These are phyloP conservation scores for Colletotrichum euphorbiae DNA, from an alignment of 2,329 filamentous ascomycete genomes.

Conservation along the genomic window DNA sequence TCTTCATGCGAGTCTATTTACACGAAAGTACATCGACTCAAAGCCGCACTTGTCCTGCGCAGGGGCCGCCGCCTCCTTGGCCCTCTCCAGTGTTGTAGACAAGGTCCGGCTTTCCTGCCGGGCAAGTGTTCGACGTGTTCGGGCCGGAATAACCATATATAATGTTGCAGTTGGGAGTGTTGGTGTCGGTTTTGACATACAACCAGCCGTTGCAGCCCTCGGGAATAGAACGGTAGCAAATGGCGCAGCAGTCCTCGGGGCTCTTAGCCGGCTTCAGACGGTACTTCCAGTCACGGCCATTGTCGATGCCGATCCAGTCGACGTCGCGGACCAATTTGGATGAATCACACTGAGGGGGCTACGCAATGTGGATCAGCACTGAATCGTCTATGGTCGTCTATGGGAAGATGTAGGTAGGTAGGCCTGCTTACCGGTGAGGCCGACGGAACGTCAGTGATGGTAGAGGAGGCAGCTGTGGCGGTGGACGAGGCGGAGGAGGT, in stretches of 20 bases:
- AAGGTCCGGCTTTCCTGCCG: conserved; percentile 37
- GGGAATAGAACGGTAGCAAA: conserved; percentile 31
- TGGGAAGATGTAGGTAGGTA: too few relatives aligned
- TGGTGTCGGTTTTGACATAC: conserved; percentile 17
- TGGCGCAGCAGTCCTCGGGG: conserved; percentile 36
- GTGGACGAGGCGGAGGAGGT: not conserved
- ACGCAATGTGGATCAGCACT: not conserved
- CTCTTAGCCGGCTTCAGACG: conserved; percentile 26
- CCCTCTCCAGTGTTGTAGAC: conserved; percentile 32
- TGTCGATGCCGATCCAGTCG: conserved; percentile 39
- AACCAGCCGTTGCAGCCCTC: conserved; percentile 42
- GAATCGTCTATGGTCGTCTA: not conserved
- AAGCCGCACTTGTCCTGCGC: conserved; percentile 20
- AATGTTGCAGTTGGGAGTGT: conserved; percentile 36
- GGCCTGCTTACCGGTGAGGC: too few relatives aligned
- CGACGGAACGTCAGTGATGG: not conserved
- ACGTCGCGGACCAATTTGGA: conserved; percentile 30
- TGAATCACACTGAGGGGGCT: conserved; percentile 26
- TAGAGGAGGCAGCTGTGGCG: not conserved
- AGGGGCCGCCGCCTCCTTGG: conserved; percentile 37
- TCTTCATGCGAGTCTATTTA: too few relatives aligned
- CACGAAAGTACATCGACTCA: not conserved
- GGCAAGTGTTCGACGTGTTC: conserved; percentile 25
- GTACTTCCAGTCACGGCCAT: conserved; percentile 32
- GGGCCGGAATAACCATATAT: conserved; percentile 38